A percentile compares a stretch with the other conserved stretches of the same genome.
phyloP scores from a whole-genome alignment of 2,329 filamentous ascomycete genomes.

The Xylariaceae sp. region DNA sequence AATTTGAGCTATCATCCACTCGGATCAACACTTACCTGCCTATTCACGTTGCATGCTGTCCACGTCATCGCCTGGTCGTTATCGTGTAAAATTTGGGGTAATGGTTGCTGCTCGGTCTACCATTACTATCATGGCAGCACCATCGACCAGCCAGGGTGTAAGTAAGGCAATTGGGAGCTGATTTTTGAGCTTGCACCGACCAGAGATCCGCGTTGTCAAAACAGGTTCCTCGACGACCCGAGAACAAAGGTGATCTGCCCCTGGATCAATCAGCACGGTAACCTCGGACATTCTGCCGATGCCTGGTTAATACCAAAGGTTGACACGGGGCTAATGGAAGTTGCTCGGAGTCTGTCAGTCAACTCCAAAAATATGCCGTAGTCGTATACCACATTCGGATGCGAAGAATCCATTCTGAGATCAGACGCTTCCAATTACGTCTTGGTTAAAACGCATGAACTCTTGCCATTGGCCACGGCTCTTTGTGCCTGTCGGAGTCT shows the following conservation, averaged over 20 bases:
- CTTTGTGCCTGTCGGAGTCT: not conserved
- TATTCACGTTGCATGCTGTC: conserved; percentile 17
- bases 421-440: conserved; percentile 9
- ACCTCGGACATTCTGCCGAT: conserved; percentile 3
- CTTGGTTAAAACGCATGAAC: not conserved
- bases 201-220: conserved; percentile 3
- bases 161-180: not conserved
- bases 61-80: conserved; percentile 21
- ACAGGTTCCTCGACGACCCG: not conserved
- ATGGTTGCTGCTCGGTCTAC: not conserved
- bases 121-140: conserved; percentile 2
- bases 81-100: not conserved
- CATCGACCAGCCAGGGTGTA: not conserved
- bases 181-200: not conserved
- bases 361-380: not conserved
- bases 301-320: conserved; percentile 7
- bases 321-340: conserved; percentile 3
- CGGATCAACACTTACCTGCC: not conserved
- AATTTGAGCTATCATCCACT: conserved; percentile 28
- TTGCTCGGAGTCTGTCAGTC: not conserved
- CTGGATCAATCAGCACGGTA: not conserved
- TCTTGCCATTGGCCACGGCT: conserved; percentile 7
- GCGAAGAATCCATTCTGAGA: conserved; percentile 9
- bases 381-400: conserved; percentile 2
- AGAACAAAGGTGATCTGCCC: not conserved